Evolutionary conservation across 2,329 filamentous ascomycete genomes (phyloP).

Genomic region (Colletotrichum endophyticum): DNA sequence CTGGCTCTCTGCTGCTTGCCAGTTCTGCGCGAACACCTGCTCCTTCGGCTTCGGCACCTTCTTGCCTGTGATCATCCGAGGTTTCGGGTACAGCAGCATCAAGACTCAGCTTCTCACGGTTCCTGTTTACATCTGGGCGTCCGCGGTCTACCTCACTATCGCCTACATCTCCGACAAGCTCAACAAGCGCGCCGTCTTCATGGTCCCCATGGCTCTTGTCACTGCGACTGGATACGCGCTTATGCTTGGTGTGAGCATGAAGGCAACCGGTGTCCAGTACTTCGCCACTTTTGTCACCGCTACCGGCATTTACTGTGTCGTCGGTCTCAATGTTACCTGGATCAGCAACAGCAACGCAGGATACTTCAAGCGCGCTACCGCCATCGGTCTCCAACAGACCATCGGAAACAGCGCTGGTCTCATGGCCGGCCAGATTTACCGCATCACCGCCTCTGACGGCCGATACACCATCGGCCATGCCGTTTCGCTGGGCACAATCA

Average conservation of each 20-base stretch:
- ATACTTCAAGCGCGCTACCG: constrained; percentile 49
- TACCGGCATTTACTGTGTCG: not conserved
- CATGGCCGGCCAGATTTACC: constrained; percentile 41
- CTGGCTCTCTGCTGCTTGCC: constrained; percentile 50
- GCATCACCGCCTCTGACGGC: constrained; percentile 5
- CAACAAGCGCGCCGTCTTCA: constrained; percentile 47
- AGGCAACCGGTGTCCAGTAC: constrained; percentile 25
- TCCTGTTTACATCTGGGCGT: constrained; percentile 59
- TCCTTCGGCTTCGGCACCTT: constrained; percentile 64
- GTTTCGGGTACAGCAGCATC: constrained; percentile 54
- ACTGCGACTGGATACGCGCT: constrained; percentile 58
- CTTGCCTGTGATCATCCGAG: constrained; percentile 58
- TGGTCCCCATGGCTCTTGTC: constrained; percentile 41
- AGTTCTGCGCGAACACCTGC: constrained; percentile 58
- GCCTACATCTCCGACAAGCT: constrained; percentile 51
- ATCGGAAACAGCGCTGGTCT: constrained; percentile 49
- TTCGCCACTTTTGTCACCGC: constrained; percentile 10
- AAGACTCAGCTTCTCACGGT: constrained; percentile 61
- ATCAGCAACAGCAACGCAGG: constrained; percentile 49
- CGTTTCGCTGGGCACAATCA: constrained; percentile 14
- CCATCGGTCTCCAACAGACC: constrained; percentile 40
- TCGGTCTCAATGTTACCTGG: constrained; percentile 52
- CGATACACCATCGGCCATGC: constrained; percentile 15
- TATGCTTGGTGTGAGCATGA: constrained; percentile 51
- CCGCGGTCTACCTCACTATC: constrained; percentile 45